Percentiles rank a stretch among this genome's conserved stretches.
phyloP scores from a whole-genome alignment of 2,329 filamentous ascomycete species.

The Neurospora sp. region DNA sequence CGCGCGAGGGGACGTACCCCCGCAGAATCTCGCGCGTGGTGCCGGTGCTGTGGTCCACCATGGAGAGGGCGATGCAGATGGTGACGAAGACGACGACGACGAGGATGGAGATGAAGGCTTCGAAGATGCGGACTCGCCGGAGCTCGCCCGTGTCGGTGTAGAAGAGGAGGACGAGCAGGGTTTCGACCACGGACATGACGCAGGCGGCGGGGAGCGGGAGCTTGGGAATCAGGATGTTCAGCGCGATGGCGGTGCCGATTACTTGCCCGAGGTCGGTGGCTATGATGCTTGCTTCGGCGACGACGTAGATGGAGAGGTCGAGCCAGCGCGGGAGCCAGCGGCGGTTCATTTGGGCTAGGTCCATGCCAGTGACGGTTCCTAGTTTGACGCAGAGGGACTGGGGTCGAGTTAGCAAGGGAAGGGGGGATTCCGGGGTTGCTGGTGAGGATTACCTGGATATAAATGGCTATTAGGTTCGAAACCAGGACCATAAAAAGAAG shows the following conservation, averaged over 20 bases:
- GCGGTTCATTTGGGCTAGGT: conserved; percentile 53
- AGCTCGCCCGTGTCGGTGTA: conserved; percentile 49
- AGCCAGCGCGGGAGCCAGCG: conserved; percentile 54
- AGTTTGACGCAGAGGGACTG: conserved; percentile 55
- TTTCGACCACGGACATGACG: conserved; percentile 55
- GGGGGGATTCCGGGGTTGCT: too few relatives aligned
- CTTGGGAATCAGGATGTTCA: conserved; percentile 51
- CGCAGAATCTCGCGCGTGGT: conserved; percentile 47
- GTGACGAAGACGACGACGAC: conserved; percentile 56
- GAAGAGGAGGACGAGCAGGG: conserved; percentile 56
- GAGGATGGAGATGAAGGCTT: conserved; percentile 48
- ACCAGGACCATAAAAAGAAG: conserved; percentile 56
- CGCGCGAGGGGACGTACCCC: conserved; percentile 51
- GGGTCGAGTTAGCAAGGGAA: not conserved
- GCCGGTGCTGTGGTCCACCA: conserved; percentile 42
- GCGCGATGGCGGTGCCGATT: conserved; percentile 58
- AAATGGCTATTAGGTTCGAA: conserved; percentile 58
- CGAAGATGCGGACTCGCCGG: conserved; percentile 47
- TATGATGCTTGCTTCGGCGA: conserved; percentile 55
- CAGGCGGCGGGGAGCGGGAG: conserved; percentile 55
- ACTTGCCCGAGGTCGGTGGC: conserved; percentile 58
- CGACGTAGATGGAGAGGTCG: conserved; percentile 46
- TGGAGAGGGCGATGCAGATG: conserved; percentile 54
- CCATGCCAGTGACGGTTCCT: conserved; percentile 56
- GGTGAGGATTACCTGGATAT: conserved; percentile 32